phyloP scores from a whole-genome alignment of 345 rosid species.

The Salix suchowensis region DNA sequence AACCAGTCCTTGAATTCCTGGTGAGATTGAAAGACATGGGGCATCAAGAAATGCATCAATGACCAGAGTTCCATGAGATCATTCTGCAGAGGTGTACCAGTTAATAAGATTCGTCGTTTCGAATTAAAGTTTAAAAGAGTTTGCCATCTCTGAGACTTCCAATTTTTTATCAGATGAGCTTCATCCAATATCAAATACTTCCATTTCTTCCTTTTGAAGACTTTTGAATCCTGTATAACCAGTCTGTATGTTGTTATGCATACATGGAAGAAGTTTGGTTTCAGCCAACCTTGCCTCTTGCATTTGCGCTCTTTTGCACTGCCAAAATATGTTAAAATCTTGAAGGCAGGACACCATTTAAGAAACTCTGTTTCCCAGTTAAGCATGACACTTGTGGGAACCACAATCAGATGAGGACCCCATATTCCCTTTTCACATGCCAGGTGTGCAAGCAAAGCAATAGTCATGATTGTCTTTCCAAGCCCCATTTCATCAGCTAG shows the following conservation, averaged over 20 bases:
- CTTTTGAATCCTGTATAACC: conserved; percentile 93
- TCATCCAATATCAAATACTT: conserved; percentile 97
- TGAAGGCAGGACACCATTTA: conserved; percentile 99
- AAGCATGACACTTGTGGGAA: conserved; percentile 99
- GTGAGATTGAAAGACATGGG: conserved; percentile 97
- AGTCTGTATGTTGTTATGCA: conserved; percentile 97
- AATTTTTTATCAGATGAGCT: conserved; percentile 98
- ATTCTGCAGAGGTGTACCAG: conserved; percentile 98
- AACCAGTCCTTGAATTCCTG: conserved; percentile 99
- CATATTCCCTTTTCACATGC: conserved; percentile 99
- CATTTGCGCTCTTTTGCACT: conserved; percentile 95
- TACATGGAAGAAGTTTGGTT: conserved; percentile 86
- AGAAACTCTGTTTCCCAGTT: conserved; percentile 99
- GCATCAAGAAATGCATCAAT: conserved; percentile 99
- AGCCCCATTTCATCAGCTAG: conserved; percentile 99
- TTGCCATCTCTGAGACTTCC: conserved; percentile 99
- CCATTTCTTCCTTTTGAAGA: conserved; percentile 99
- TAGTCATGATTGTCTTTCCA: conserved; percentile 99
- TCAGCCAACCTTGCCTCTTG: conserved; percentile 99
- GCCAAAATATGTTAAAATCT: conserved; percentile 97
- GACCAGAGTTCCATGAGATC: conserved; percentile 99
- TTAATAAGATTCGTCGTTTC: conserved; percentile 86
- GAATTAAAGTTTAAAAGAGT: conserved; percentile 97
- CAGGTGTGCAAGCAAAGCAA: conserved; percentile 94
- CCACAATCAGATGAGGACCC: conserved; percentile 99